These are phyloP conservation scores for Apiospora arundinis DNA, from an alignment of 2,329 filamentous ascomycete species.

Conservation along the genomic window DNA sequence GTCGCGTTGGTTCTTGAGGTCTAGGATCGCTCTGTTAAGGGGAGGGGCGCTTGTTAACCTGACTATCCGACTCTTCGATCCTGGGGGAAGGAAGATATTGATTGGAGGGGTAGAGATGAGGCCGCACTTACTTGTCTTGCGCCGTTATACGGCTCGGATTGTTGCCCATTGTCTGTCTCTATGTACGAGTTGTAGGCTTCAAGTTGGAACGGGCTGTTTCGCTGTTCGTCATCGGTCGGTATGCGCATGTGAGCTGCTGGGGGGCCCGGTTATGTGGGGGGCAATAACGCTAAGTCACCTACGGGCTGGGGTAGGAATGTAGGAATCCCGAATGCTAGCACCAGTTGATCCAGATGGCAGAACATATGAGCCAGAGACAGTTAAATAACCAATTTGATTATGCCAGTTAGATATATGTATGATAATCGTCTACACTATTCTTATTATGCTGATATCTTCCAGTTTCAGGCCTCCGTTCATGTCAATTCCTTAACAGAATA, in stretches of 20 bases:
- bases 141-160: conserved; percentile 64
- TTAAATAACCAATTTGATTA: too few species aligned
- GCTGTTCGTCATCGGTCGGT: conserved; percentile 7
- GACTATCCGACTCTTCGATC: not conserved
- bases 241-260: conserved; percentile 6
- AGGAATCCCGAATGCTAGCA: too few species aligned
- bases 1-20: conserved; percentile 97
- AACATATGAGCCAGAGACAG: too few species aligned
- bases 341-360: too few species aligned
- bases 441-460: too few species aligned
- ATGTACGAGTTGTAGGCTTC: conserved; percentile 8
- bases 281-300: not conserved
- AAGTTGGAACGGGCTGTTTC: not conserved
- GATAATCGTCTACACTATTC: too few species aligned
- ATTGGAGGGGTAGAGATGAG: conserved; percentile 23
- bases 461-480: too few species aligned
- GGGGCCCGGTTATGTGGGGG: conserved; percentile 10
- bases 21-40: conserved; percentile 81
- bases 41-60: conserved; percentile 20
- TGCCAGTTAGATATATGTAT: too few species aligned
- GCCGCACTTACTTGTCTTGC: conserved; percentile 77
- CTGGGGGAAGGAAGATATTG: not conserved
- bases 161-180: conserved; percentile 55
- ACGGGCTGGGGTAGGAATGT: not conserved
- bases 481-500: too few species aligned